phyloP scores from a whole-genome alignment of 2,329 filamentous ascomycete genomes.

The Nothophaeocryptopus gaeumannii region DNA sequence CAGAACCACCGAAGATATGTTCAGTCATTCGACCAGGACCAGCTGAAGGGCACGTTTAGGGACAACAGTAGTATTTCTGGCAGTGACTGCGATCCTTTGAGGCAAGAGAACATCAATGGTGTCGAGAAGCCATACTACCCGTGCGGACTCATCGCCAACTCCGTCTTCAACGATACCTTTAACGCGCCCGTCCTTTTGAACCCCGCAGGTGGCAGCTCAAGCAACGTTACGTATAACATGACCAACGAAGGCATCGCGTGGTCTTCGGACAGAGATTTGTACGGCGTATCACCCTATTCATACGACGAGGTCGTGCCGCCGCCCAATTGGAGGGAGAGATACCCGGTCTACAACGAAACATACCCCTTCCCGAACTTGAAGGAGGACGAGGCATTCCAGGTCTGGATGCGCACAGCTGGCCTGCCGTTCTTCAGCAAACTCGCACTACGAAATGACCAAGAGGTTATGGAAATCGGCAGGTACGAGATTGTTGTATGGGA shows the following conservation, averaged over 20 bases:
- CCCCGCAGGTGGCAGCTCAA: slow-evolving; percentile 38
- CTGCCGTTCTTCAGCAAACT: slow-evolving; percentile 94
- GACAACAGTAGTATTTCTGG: slow-evolving; percentile 58
- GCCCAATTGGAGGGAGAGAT: slow-evolving; percentile 76
- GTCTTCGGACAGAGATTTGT: slow-evolving; percentile 77
- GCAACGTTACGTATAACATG: slow-evolving; percentile 67
- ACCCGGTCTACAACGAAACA: slow-evolving; percentile 67
- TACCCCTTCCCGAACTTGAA: slow-evolving; percentile 69
- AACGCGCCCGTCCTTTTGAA: slow-evolving; percentile 62
- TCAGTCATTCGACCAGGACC: slow-evolving; percentile 77
- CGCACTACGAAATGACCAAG: slow-evolving; percentile 74
- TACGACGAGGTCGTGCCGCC: slow-evolving; percentile 69
- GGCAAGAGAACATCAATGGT: slow-evolving; percentile 26
- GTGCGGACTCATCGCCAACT: slow-evolving; percentile 94
- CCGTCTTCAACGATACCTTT: slow-evolving; percentile 93
- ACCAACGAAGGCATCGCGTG: slow-evolving; percentile 77
- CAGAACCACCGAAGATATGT: slow-evolving; percentile 98
- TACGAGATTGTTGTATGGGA: slow-evolving; percentile 77
- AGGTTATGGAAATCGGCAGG: slow-evolving; percentile 63
- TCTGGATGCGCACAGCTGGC: slow-evolving; percentile 98
- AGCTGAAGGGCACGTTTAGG: slow-evolving; percentile 72
- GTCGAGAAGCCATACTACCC: slow-evolving; percentile 74
- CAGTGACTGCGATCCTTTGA: slow-evolving; percentile 74
- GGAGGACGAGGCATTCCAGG: slow-evolving; percentile 81
- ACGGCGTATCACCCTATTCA: slow-evolving; percentile 66